Base-by-base conservation (phyloP, 352 stramenopile genomes). In the Globisporangium alternatum region DNA sequence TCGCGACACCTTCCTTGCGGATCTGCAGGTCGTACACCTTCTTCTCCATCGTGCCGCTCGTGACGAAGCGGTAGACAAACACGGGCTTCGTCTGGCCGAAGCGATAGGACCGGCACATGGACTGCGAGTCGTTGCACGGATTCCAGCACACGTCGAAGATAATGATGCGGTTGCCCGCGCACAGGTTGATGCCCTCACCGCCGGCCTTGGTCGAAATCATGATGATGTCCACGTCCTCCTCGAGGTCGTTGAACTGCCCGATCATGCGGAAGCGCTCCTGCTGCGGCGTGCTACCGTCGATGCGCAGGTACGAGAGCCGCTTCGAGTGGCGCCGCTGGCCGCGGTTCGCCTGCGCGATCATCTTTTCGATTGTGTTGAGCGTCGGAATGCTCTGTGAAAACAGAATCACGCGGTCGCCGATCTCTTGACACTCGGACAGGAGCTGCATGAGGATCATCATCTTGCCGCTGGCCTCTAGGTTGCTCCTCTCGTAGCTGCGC, bases 101-200 rank as follows among this genome's bases (percentile, higher is more conserved):
- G 9, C 92, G 89, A 57, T 97, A 98, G 15, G 81, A 96, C 22
- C 92, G 86, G 68, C 91, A 97, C 91, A 98, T 98, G 4, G 89
- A 96, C 74, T 98, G 86, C 0, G 89, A 88, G 54, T 97, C 90
- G 25, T 96, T 92, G 69, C 88, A 96, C 22, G 90, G 90, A 49
- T 97, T 97, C 90, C 90, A 97, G 54, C 89, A 97, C 2, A 96
- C 88, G 55, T 97, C 90, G 53, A 97, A 97, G 25, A 97, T 95
- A 30, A 97, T 83, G 48, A 97, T 90, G 44, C 90, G 86, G 57
- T 96, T 97, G 37, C 88, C 90, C 3, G 83, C 88, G 37, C 86
- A 93, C 61, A 97, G 62, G 65, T 97, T 97, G 19, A 97, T 89
- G 22, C 87, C 87, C 74, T 95, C 88, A 25, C 88, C 88, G 5